Evolutionary conservation across 768 basidiomycete genomes (phyloP).

Genomic region (Pleurotus platypus): DNA sequence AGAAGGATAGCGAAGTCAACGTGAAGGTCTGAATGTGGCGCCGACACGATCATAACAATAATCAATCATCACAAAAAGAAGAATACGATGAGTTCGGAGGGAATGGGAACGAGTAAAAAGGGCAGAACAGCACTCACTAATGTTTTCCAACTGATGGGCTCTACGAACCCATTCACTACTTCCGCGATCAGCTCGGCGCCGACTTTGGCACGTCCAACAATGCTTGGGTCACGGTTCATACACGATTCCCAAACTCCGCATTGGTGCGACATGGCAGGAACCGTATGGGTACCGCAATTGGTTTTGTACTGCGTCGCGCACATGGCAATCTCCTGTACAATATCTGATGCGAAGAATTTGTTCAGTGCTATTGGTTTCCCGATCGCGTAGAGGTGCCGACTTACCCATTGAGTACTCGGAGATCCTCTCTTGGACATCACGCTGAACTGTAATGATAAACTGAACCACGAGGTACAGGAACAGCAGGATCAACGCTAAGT

Average conservation of each 20-base stretch:
- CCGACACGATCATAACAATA: constrained; percentile 7
- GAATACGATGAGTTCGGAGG: constrained; percentile 1
- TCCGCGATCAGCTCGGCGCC: constrained; percentile 95
- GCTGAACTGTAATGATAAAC: constrained; percentile 86
- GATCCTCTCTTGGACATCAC: constrained; percentile 85
- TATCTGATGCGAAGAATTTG: constrained; percentile 43
- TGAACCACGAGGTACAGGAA: constrained; percentile 83
- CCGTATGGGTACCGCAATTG: constrained; percentile 74
- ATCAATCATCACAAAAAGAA: background rate
- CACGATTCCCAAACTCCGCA: constrained; percentile 91
- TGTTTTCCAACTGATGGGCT: constrained; percentile 97
- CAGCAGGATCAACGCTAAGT: constrained; percentile 76
- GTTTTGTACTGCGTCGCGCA: constrained; percentile 79
- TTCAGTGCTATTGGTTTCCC: constrained; percentile 12
- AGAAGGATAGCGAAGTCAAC: constrained; percentile 69
- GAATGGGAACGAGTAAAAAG: background rate
- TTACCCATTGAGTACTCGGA: constrained; percentile 85
- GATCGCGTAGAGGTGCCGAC: constrained; percentile 20
- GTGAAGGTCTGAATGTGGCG: constrained; percentile 54
- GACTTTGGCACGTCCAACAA: constrained; percentile 84
- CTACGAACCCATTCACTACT: constrained; percentile 94
- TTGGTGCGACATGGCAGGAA: constrained; percentile 86
- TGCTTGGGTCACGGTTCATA: constrained; percentile 91
- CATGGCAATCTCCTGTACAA: constrained; percentile 87
- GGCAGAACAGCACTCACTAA: constrained; percentile 50